Conservation (phyloP, 768 basidiomycete genomes). For the Mycena chlorophos region DNA sequence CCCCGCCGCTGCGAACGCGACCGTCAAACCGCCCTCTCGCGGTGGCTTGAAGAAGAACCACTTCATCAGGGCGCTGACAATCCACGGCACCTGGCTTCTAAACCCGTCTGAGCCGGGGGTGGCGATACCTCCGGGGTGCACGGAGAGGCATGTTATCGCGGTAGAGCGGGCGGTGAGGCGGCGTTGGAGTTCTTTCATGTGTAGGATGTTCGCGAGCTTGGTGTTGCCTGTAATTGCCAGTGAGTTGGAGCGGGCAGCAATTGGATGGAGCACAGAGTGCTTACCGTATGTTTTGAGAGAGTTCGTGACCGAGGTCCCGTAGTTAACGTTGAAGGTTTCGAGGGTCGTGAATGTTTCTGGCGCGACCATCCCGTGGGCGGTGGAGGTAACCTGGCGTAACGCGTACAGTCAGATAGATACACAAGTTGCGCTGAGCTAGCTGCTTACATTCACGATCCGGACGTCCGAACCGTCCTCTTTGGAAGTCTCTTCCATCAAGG, state of each 20-base stretch:
- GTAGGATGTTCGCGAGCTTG: conserved; percentile 27
- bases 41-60: conserved; percentile 15
- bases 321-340: conserved; percentile 20
- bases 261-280: no score
- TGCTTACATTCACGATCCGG: conserved; percentile 54
- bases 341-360: conserved; percentile 16
- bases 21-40: conserved; percentile 28
- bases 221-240: no score
- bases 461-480: conserved; percentile 46
- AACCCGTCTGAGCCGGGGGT: conserved; percentile 20
- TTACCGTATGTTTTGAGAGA: conserved; percentile 20
- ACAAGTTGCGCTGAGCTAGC: no score
- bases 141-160: conserved; percentile 27
- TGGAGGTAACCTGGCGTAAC: no score
- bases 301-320: background rate
- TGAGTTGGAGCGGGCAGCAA: no score
- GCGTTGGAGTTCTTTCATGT: conserved; percentile 43
- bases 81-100: background rate
- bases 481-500: conserved; percentile 47
- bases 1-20: conserved; percentile 32
- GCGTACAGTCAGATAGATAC: no score
- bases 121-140: conserved; percentile 33
- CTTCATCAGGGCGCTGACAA: conserved; percentile 25
- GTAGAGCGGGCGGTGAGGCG: conserved; percentile 31
- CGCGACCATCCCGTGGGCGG: conserved; percentile 10